These are phyloP conservation scores for Syncephalastrum contaminatum DNA, from an alignment of 371 early-diverging fungal genomes.

Conservation along the genomic window DNA sequence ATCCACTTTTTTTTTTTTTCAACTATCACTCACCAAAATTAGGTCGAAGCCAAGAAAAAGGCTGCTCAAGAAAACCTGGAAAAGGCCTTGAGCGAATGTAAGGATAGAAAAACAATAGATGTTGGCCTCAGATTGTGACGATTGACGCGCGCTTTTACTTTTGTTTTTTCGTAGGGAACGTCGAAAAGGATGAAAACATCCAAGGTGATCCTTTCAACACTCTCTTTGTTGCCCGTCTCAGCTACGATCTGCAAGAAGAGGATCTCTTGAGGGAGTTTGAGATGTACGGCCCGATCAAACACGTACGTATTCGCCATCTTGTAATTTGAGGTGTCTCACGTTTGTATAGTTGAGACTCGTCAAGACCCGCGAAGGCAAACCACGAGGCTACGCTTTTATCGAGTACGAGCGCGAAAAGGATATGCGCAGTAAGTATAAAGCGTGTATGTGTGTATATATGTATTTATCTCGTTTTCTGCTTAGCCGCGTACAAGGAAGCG, in stretches of 20 bases:
- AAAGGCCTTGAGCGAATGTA: slow-evolving; percentile 57
- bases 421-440: slow-evolving; percentile 64
- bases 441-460: not conserved
- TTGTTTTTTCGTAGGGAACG: slow-evolving; percentile 57
- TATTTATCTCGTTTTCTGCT: not conserved
- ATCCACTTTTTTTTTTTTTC: not conserved
- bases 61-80: slow-evolving; percentile 60
- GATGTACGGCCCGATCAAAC: slow-evolving; percentile 78
- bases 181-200: slow-evolving; percentile 66
- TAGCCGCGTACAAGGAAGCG: slow-evolving; percentile 85
- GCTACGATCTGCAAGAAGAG: slow-evolving; percentile 81
- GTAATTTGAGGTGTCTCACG: not conserved
- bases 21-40: slow-evolving; percentile 10
- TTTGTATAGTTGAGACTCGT: slow-evolving; percentile 71
- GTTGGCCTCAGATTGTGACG: slow-evolving; percentile 5
- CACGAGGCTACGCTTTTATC: slow-evolving; percentile 94
- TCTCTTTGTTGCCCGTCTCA: slow-evolving; percentile 85
- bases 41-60: slow-evolving; percentile 55
- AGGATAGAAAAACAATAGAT: slow-evolving; percentile 4
- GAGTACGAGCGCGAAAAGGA: slow-evolving; percentile 93
- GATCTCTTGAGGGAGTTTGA: slow-evolving; percentile 82
- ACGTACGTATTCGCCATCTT: slow-evolving; percentile 47
- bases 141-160: not conserved
- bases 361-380: slow-evolving; percentile 60
- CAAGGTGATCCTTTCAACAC: slow-evolving; percentile 92